phyloP scores from a whole-genome alignment of 1,284 basidiomycete species.

The Cryptococcus sp. region DNA sequence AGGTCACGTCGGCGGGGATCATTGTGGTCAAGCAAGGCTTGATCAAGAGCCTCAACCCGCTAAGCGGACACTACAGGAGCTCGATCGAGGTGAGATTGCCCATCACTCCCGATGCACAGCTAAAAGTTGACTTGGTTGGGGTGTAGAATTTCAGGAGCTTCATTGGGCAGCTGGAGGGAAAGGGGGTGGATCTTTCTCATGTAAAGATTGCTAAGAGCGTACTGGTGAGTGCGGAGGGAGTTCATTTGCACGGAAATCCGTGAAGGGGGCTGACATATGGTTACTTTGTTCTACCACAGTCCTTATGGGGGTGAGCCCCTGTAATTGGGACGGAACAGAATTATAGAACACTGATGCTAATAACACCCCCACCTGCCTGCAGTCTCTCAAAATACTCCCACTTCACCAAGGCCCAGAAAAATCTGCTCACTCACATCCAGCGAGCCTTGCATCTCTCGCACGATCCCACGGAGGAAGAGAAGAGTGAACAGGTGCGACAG shows the following conservation, averaged over 20 bases:
- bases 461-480: slow-evolving; percentile 29
- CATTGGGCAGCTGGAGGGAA: slow-evolving; percentile 57
- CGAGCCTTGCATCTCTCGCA: slow-evolving; percentile 25
- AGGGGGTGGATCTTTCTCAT: slow-evolving; percentile 62
- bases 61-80: slow-evolving; percentile 66
- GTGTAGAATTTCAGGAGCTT: slow-evolving; percentile 64
- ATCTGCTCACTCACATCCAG: slow-evolving; percentile 25
- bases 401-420: slow-evolving; percentile 39
- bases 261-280: not conserved
- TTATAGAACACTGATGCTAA: slow-evolving; percentile 1
- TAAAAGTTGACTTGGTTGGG: not conserved
- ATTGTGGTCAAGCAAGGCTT: slow-evolving; percentile 65
- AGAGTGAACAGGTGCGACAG: slow-evolving; percentile 23
- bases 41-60: slow-evolving; percentile 63
- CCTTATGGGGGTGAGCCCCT: slow-evolving; percentile 22
- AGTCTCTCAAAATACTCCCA: slow-evolving; percentile 46
- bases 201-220: slow-evolving; percentile 61
- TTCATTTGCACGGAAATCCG: not conserved
- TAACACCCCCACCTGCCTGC: slow-evolving; percentile 3
- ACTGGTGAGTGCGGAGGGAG: slow-evolving; percentile 26
- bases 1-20: slow-evolving; percentile 62
- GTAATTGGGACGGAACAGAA: too few species aligned
- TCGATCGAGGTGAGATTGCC: slow-evolving; percentile 53
- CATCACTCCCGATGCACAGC: not conserved
- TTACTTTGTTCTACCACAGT: not conserved